A percentile compares a stretch with the other conserved stretches of the same genome.
These are phyloP conservation scores for Wallemia mellicola DNA, from an alignment of 1,284 basidiomycete genomes.

Conservation along the genomic window DNA sequence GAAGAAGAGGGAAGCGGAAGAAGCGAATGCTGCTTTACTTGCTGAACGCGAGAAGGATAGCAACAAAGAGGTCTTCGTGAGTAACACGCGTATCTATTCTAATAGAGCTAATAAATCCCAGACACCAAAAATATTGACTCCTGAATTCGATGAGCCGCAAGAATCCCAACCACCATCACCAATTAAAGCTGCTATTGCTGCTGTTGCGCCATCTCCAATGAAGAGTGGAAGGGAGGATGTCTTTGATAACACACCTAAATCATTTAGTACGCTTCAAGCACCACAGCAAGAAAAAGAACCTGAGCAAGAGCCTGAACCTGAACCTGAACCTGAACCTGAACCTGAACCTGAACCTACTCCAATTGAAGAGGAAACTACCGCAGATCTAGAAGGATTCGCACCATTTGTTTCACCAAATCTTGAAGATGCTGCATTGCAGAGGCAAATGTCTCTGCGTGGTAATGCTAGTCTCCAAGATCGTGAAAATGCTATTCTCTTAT, in stretches of 20 bases:
- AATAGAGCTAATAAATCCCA: neutral
- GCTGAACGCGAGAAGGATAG: neutral
- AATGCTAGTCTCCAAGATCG: neutral
- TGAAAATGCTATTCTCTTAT: neutral
- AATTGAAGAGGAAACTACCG: neutral
- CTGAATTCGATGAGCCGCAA: neutral
- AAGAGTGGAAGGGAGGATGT: no score
- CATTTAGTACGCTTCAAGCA: no score
- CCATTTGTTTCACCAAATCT: neutral
- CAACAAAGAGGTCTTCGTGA: no score
- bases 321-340: neutral
- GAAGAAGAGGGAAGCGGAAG: neutral
- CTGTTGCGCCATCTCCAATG: neutral
- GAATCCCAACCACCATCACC: neutral
- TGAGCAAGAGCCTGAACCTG: neutral
- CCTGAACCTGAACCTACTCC: neutral
- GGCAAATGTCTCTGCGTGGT: neutral
- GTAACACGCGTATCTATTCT: no score
- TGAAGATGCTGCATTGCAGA: neutral
- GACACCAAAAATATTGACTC: neutral
- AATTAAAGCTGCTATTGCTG: neutral
- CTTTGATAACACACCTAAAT: no score
- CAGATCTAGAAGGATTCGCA: neutral
- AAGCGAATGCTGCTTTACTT: neutral
- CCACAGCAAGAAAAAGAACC: no score